phyloP scores from a whole-genome alignment of 305 asterid genomes.

The Fraxinus baroniana region DNA sequence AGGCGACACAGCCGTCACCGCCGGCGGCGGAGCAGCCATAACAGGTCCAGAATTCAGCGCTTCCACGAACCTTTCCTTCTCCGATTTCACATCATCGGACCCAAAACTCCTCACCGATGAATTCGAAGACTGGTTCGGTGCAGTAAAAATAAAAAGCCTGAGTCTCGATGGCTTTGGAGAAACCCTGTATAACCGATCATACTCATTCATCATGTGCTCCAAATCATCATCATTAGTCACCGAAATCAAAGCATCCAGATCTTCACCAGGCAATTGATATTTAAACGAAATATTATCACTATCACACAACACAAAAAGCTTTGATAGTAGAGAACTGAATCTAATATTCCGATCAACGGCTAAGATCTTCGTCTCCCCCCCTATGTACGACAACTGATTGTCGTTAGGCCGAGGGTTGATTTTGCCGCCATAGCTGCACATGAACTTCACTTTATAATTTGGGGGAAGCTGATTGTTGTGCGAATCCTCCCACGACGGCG shows the following conservation, averaged over 20 bases:
- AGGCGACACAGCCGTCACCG: conserved; percentile 24
- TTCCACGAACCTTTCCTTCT: conserved; percentile 87
- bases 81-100: conserved; percentile 70
- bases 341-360: conserved; percentile 49
- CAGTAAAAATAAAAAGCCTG: conserved; percentile 65
- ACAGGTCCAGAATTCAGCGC: conserved; percentile 80
- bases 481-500: conserved; percentile 76
- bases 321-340: conserved; percentile 38
- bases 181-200: conserved; percentile 63
- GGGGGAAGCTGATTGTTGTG: conserved; percentile 45
- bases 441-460: conserved; percentile 47
- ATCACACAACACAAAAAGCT: conserved; percentile 51
- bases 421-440: conserved; percentile 69
- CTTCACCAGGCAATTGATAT: conserved; percentile 89
- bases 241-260: conserved; percentile 87
- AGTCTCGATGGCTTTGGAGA: conserved; percentile 80
- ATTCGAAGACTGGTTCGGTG: conserved; percentile 37
- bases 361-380: conserved; percentile 61
- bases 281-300: conserved; percentile 58
- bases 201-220: conserved; percentile 93
- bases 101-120: conserved; percentile 61
- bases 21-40: conserved; percentile 42
- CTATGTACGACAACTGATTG: conserved; percentile 52
- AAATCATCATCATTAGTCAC: conserved; percentile 85
- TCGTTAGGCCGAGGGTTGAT: conserved; percentile 64